Conservation (phyloP, 352 stramenopile genomes). For the Globisporangium barbulae region DNA sequence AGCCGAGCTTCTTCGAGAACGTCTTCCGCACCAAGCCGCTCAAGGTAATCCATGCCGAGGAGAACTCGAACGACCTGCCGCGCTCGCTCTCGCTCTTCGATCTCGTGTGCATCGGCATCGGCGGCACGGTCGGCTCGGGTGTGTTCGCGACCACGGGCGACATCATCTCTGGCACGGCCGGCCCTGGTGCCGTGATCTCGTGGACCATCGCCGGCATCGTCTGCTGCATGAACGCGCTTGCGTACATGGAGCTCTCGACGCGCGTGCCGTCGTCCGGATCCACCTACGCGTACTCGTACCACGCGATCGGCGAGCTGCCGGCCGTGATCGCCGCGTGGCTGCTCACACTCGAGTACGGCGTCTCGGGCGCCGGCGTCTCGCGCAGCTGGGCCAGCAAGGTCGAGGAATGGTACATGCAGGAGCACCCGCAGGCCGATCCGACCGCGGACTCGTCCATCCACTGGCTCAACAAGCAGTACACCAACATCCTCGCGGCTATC, state of each 20-base stretch:
- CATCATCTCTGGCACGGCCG: constrained; percentile 76
- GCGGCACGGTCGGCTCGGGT: constrained; percentile 87
- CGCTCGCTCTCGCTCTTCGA: constrained; percentile 85
- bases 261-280: constrained; percentile 85
- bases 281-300: constrained; percentile 93
- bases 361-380: constrained; percentile 88
- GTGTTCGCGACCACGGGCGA: constrained; percentile 86
- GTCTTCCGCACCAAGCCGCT: constrained; percentile 75
- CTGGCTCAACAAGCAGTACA: constrained; percentile 61
- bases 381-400: constrained; percentile 92
- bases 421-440: constrained; percentile 32
- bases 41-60: constrained; percentile 70
- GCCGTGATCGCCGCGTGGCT: constrained; percentile 87
- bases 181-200: constrained; percentile 75
- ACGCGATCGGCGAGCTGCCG: constrained; percentile 90
- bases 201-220: constrained; percentile 83
- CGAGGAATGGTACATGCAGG: constrained; percentile 51
- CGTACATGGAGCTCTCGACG: constrained; percentile 89
- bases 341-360: constrained; percentile 92
- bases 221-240: constrained; percentile 78
- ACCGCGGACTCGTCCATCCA: constrained; percentile 13
- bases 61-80: constrained; percentile 58
- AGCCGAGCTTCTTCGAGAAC: constrained; percentile 43
- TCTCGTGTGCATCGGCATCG: constrained; percentile 90
- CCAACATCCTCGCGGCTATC: constrained; percentile 56